phyloP scores from a whole-genome alignment of 345 rosid genomes.

The Psidium friedrichsthalianum region DNA sequence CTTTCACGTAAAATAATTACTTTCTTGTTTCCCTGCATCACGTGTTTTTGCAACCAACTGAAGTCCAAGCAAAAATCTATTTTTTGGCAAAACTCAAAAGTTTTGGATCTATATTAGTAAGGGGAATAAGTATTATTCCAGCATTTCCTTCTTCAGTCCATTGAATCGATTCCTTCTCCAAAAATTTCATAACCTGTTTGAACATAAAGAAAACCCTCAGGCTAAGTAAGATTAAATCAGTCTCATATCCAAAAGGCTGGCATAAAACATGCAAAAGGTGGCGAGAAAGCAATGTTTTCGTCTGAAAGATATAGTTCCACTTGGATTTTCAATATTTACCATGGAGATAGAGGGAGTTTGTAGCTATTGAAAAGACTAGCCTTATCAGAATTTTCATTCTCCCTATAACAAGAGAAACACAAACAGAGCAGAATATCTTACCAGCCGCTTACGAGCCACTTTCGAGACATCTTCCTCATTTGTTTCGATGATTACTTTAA shows the following conservation, averaged over 20 bases:
- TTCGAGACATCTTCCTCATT: conserved; percentile 23
- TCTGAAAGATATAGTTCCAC: neutral
- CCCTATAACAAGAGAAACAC: neutral
- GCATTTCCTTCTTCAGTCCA: conserved; percentile 31
- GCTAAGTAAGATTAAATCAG: neutral
- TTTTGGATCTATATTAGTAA: conserved; percentile 31
- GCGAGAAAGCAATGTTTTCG: neutral
- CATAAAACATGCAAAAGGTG: neutral
- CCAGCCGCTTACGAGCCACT: conserved; percentile 36
- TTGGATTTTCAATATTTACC: neutral
- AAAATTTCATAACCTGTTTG: conserved; percentile 29
- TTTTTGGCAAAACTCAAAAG: conserved; percentile 21
- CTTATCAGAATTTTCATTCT: neutral
- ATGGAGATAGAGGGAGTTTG: neutral
- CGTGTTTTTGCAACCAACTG: neutral
- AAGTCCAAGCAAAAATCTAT: conserved; percentile 1
- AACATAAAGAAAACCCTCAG: neutral
- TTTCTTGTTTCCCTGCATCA: neutral
- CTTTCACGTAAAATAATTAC: neutral
- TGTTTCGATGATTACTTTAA: conserved; percentile 35
- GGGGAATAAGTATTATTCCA: conserved; percentile 25
- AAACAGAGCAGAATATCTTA: conserved; percentile 9
- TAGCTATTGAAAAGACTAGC: neutral
- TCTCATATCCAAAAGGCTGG: neutral
- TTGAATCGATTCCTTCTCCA: conserved; percentile 37